Evolutionary conservation across 208 protist genomes (phyloP), one percentile per base, ranked within the genome.

Genomic region (Trypanosoma avium): DNA sequence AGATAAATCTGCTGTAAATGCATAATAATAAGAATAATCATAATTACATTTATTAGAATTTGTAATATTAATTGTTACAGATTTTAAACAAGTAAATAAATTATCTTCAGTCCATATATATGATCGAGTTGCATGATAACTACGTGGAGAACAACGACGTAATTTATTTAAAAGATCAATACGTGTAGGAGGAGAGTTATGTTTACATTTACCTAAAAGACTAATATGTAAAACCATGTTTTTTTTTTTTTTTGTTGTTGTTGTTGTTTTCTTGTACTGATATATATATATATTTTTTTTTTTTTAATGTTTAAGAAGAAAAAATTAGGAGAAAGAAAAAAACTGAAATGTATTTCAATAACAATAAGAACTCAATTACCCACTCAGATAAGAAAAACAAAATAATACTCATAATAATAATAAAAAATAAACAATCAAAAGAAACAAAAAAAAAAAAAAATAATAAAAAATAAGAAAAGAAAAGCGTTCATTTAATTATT

Each of bases 41-140:
- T 0, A 52, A 35, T 43, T 38, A 30, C 7, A 1, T 33, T 9
- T 33, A 30, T 8, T 8, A 1, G 48, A 9, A 3, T 47, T 10
- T 21, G 26, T 26, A n/a, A 5, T 30, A 17, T 7, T 0, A 19
- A 55, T 15, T 19, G n/a, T 0, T 7, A 58, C 9, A 22, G 69
- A 54, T n/a, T 22, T 17, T 4, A 75, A 43, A 12, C 21, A 33
- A 19, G 40, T 58, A 22, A 75, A 75, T 17, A 75, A 42, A 61
- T 47, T 69, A 3, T 75, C 69, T 45, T 63, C 62, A 0, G 69
- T 75, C 69, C 69, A 75, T 2, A 64, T 21, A 40, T 75, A 75
- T 4, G 62, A 70, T 26, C 69, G 22, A 19, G 61, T 66, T 10
- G 69, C 69, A 30, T 75, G 58, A 45, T 70, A 75, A 22, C 47